A percentile compares a stretch with the other conserved stretches of the same genome.
These are phyloP conservation scores for Fusarium albosuccineum DNA, from an alignment of 2,329 filamentous ascomycete genomes.

Conservation along the genomic window DNA sequence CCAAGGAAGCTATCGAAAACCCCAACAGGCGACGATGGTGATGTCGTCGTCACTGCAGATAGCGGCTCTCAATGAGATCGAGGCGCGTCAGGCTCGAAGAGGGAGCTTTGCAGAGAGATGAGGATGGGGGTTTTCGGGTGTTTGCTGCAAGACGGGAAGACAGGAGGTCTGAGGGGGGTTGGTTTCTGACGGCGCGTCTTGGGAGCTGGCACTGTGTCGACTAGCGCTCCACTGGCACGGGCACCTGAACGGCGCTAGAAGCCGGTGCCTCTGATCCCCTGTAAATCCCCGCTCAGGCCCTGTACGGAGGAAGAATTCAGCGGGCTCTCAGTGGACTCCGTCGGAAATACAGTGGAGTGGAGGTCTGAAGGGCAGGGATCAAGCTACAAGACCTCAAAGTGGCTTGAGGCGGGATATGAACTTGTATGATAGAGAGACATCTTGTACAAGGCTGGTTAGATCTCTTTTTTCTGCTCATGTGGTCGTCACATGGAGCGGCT, in stretches of 20 bases:
- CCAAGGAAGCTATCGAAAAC: not conserved
- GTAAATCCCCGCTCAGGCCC: slow-evolving; percentile 22
- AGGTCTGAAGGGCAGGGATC: slow-evolving; percentile 19
- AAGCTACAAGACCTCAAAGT: slow-evolving; percentile 15
- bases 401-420: slow-evolving; percentile 37
- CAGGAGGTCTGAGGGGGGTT: slow-evolving; percentile 45
- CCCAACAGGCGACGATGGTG: slow-evolving; percentile 30
- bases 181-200: slow-evolving; percentile 20
- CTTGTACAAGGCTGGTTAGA: slow-evolving; percentile 35
- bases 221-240: slow-evolving; percentile 7
- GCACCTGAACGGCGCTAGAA: slow-evolving; percentile 35
- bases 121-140: slow-evolving; percentile 38
- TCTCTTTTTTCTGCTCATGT: slow-evolving; percentile 19
- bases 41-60: slow-evolving; percentile 33
- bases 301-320: slow-evolving; percentile 15
- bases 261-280: slow-evolving; percentile 27
- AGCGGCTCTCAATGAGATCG: slow-evolving; percentile 37
- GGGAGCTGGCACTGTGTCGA: slow-evolving; percentile 42
- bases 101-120: slow-evolving; percentile 35
- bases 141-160: slow-evolving; percentile 33
- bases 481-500: slow-evolving; percentile 4
- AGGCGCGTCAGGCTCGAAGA: slow-evolving; percentile 40
- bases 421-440: slow-evolving; percentile 42
- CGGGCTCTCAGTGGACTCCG: slow-evolving; percentile 34
- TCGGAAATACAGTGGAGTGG: slow-evolving; percentile 30